These are phyloP conservation scores for Logfia minima DNA, from an alignment of 129 eudicot species.

Conservation along the genomic window DNA sequence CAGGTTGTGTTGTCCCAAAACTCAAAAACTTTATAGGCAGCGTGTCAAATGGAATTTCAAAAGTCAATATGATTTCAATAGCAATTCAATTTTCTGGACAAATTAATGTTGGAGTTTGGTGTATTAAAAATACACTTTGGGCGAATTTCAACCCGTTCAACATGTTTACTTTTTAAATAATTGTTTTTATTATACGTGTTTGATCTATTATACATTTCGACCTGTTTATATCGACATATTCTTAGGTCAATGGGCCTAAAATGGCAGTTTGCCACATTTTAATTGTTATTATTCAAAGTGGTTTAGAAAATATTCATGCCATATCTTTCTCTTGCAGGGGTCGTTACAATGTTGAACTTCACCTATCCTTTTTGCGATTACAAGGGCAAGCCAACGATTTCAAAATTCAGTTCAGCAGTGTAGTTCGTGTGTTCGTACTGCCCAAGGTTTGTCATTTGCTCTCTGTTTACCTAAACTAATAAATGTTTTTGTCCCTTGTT, in stretches of 20 bases:
- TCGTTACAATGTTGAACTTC: slow-evolving; percentile 87
- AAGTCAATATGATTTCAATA: background rate
- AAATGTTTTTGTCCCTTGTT: background rate
- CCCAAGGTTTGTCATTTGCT: slow-evolving; percentile 64
- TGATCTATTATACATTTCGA: no score
- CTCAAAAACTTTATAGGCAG: background rate
- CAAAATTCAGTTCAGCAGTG: slow-evolving; percentile 94
- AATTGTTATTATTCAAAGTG: slow-evolving; percentile 6
- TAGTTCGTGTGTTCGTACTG: slow-evolving; percentile 79
- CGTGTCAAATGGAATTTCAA: background rate
- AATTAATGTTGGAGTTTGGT: background rate
- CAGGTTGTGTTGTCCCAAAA: background rate
- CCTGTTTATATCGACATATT: background rate
- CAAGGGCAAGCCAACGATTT: slow-evolving; percentile 99
- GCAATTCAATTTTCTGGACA: background rate
- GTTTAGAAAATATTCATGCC: slow-evolving; percentile 6
- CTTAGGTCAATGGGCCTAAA: background rate
- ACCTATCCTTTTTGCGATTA: slow-evolving; percentile 76
- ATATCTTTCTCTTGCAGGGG: slow-evolving; percentile 53
- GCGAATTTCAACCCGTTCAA: background rate
- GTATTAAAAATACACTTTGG: background rate
- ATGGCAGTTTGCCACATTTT: background rate
- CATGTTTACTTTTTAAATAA: background rate
- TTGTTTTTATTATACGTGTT: background rate
- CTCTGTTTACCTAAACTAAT: background rate